A percentile compares a stretch with the other conserved stretches of the same genome.
Conservation (phyloP, 495 filamentous ascomycete genomes). For the Talaromyces thailandensis region DNA sequence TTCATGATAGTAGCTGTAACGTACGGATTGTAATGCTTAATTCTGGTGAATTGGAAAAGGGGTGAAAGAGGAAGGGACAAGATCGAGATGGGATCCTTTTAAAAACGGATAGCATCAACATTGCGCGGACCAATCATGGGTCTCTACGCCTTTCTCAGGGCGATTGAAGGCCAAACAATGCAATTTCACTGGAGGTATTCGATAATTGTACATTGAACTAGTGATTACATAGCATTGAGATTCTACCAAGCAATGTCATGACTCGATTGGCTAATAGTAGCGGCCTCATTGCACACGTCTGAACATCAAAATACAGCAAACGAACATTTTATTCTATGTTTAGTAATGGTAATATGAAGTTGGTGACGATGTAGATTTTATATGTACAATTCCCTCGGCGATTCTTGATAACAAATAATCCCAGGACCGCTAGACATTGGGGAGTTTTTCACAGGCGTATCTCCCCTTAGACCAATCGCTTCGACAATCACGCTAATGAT, state of each 20-base stretch:
- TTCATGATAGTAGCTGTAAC: slow-evolving; percentile 11
- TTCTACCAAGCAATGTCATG: background rate
- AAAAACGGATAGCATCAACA: slow-evolving; percentile 4
- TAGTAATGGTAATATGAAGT: background rate
- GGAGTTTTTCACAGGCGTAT: background rate
- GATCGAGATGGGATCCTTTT: background rate
- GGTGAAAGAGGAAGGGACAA: background rate
- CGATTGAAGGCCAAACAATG: background rate
- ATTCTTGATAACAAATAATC: background rate
- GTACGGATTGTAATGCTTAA: background rate
- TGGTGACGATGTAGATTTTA: slow-evolving; percentile 3
- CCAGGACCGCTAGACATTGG: background rate
- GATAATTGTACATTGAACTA: background rate
- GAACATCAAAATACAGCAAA: background rate
- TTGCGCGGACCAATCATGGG: slow-evolving; percentile 2
- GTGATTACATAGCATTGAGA: background rate
- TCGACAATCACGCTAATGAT: background rate
- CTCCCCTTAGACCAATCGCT: background rate
- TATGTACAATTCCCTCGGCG: slow-evolving; percentile 6
- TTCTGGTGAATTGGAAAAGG: background rate
- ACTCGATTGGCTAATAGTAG: background rate
- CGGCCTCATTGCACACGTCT: background rate
- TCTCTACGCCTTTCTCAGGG: background rate
- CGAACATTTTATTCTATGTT: background rate
- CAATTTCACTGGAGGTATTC: background rate